Evolutionary conservation across 192 early-diverging fungal species (phyloP).

Genomic region (Entomortierella parvispora): DNA sequence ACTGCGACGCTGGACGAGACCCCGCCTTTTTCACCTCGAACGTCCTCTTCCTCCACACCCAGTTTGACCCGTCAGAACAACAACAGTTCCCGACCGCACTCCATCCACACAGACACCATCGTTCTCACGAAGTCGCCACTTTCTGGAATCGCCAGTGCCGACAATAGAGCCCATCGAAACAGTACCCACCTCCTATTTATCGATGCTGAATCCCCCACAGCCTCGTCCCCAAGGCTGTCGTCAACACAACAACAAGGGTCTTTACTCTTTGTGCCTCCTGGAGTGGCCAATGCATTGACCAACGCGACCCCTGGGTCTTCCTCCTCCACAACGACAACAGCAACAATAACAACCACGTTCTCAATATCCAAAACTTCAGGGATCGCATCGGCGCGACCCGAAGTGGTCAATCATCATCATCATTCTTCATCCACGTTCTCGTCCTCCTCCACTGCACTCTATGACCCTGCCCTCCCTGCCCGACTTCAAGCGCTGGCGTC

Average conservation of each 20-base stretch:
- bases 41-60: constrained; percentile 14
- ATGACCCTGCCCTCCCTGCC: not conserved
- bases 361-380: not conserved
- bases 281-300: too few relatives aligned
- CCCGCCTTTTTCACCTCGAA: constrained; percentile 16
- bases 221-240: too few relatives aligned
- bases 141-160: not conserved
- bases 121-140: constrained; percentile 8
- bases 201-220: not conserved
- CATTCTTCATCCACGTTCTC: not conserved
- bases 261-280: too few relatives aligned
- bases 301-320: not conserved
- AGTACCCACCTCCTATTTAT: constrained; percentile 13
- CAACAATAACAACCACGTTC: not conserved
- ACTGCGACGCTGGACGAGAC: not conserved
- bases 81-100: constrained; percentile 9
- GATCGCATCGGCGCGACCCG: constrained; percentile 1
- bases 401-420: constrained; percentile 10
- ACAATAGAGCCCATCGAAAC: constrained; percentile 15
- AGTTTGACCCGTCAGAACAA: not conserved
- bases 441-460: not conserved
- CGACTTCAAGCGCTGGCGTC: not conserved
- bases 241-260: too few relatives aligned
- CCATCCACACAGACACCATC: constrained; percentile 1
- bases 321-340: not conserved